Base-by-base conservation (phyloP, 805 yeast species). In the Phaffomyces antillensis region DNA sequence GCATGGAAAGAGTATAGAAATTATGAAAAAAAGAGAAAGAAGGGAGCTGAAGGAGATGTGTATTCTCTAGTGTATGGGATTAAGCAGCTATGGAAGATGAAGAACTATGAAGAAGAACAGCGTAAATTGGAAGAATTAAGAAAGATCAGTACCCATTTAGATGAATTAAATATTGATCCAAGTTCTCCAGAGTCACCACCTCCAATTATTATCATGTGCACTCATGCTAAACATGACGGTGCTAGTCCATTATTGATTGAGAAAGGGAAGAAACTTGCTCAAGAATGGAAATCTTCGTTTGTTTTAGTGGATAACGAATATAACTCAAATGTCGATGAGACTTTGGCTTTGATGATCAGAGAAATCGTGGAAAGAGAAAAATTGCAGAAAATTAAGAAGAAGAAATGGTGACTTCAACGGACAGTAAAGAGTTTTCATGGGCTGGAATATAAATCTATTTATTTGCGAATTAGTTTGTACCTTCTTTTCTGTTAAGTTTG, bases 1-100 rank as follows among this genome's bases (percentile, higher is more conserved):
- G 91, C 90, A 1, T 84, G 93, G 93, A 70, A 66, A 31, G 89
- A 83, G 54, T 84, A 72, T 55, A 60, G 74, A 43, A 67, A 70
- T 10, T 84, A 77, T 56, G 73, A 74, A 49, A 65, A 63, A 23
- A 67, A 68, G 31, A 79, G 87, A 83, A 73, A 77, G 41, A 66
- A 67, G 36, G 87, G 88, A 3, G 70, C 76, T 54, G 93, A 84
- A 58, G 74, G 76, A 36, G 93, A 84, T 56, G 70, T 80, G 0
- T 81, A 77, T 52, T 78, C 85, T 0, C 52, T 84, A 28, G 72
- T 80, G 47, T 68, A 74, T 42, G 76, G 81, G 4, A 56, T 84
- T 34, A 79, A 75, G 47, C 77, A 68, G 49, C 65, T 81, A 48
- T 79, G 86, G 82, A 73, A 72, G 47, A 65, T 69, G 36, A 60